Evolutionary conservation across 2,329 filamentous ascomycete genomes (phyloP), one percentile per base, ranked within the genome.

Genomic region (Lasiodiplodia theobromae): DNA sequence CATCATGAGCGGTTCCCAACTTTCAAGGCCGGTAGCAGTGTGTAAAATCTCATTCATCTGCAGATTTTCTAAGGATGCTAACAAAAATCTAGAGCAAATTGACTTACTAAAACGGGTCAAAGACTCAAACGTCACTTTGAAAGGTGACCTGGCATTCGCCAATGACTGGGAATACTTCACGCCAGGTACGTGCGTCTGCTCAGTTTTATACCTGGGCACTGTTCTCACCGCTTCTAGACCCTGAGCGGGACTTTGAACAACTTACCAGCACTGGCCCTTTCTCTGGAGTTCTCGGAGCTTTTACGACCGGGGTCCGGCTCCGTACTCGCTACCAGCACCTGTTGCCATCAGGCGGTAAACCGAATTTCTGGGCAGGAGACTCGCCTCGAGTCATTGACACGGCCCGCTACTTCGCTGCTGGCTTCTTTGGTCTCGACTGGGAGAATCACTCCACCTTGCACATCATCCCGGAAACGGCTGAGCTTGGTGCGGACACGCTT

Each of bases 1-100:
- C 87, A 89, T 77, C 85, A 80, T 25, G 87, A 88, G 73, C 79
- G 87, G 73, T 88, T 87, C 76, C 86, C 87, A 0, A 88, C 86
- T 0, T 75, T 74, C 44, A 81, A 77, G 69, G 83, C 84, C 51
- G 86, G 85, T 34, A 75, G 72, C 58, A 81, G 86, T 86, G 80
- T 66, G 84, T 83, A 63, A 37, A 25, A 2, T 7, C n/a, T n/a
- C 49, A 44, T 31, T 18, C 14, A 4, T 6, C 18, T 47, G 49
- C 10, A n/a, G 4, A 51, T 16, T 37, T 47, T 18, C 31, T n/a
- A 18, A 25, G n/a, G 14, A 34, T 34, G 37, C 52, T 40, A 49
- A 25, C 21, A 47, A 10, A 52, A 18, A 44, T 60, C 73, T 28
- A 84, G 83, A 74, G 74, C 87, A 83, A 74, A 78, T 84, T 44